Conservation (phyloP, 768 basidiomycete species). For the Coprinellus aureogranulatus region DNA sequence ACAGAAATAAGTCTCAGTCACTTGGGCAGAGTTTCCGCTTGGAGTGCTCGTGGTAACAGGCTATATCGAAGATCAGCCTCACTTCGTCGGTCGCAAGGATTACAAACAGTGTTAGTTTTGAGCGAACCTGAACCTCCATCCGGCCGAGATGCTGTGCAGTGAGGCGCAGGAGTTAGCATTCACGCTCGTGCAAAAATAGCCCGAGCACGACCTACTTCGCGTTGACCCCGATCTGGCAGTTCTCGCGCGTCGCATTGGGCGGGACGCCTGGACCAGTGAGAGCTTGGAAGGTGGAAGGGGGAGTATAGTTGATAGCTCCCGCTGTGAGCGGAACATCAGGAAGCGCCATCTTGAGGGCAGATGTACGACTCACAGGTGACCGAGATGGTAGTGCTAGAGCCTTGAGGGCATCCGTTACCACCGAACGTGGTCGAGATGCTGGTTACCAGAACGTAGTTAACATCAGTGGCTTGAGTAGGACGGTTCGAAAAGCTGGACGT, state of each 20-base stretch:
- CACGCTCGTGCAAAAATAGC: background rate
- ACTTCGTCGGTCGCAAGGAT: too few species aligned
- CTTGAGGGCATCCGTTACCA: background rate
- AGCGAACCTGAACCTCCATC: background rate
- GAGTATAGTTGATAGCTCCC: constrained; percentile 4
- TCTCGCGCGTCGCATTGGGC: background rate
- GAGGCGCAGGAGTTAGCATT: background rate
- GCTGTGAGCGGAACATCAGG: background rate
- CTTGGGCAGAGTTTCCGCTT: background rate
- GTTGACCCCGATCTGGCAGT: background rate
- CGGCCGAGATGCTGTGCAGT: background rate
- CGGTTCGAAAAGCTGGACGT: background rate
- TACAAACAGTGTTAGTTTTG: background rate
- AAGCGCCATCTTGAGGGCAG: background rate
- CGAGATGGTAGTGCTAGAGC: background rate
- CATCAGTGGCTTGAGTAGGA: background rate
- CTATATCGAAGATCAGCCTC: too few species aligned
- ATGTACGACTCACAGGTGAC: background rate
- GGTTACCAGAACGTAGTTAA: background rate
- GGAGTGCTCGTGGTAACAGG: background rate
- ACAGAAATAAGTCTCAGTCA: background rate
- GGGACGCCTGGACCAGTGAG: background rate
- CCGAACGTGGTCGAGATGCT: background rate
- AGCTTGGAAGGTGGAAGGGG: background rate
- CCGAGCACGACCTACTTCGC: background rate